Evolutionary conservation across 2,329 filamentous ascomycete species (phyloP).

Genomic region (Colletotrichum musae): DNA sequence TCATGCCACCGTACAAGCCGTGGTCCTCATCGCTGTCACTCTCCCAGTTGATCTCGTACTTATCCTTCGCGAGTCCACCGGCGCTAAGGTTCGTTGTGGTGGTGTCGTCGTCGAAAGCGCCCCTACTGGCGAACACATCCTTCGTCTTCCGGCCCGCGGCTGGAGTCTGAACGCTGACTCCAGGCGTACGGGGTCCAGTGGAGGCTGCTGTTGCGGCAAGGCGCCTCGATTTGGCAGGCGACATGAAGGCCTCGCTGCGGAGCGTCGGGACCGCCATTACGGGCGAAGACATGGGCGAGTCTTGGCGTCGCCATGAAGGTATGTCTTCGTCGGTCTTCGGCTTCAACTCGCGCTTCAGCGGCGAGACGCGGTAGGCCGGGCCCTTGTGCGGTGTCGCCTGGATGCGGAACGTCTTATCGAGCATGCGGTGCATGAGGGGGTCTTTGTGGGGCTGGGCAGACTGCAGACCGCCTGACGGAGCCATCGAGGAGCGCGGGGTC

Average conservation of each 20-base stretch:
- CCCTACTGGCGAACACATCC: slow-evolving; percentile 60
- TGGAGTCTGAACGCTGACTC: slow-evolving; percentile 89
- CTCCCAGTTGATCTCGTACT: slow-evolving; percentile 79
- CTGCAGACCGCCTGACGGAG: slow-evolving; percentile 61
- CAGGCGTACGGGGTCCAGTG: slow-evolving; percentile 77
- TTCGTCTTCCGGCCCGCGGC: slow-evolving; percentile 64
- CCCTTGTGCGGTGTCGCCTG: slow-evolving; percentile 88
- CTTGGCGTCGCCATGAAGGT: slow-evolving; percentile 61
- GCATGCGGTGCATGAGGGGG: slow-evolving; percentile 88
- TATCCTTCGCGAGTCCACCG: slow-evolving; percentile 48
- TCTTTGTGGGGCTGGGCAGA: slow-evolving; percentile 68
- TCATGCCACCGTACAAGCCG: slow-evolving; percentile 78
- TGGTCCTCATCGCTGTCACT: slow-evolving; percentile 78
- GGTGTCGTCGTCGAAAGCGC: slow-evolving; percentile 45
- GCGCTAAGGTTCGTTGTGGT: slow-evolving; percentile 39
- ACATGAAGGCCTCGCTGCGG: slow-evolving; percentile 88
- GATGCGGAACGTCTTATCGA: slow-evolving; percentile 95
- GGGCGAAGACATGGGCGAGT: slow-evolving; percentile 79
- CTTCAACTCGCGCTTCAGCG: slow-evolving; percentile 55
- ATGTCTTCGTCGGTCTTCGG: slow-evolving; percentile 48
- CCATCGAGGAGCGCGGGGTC: slow-evolving; percentile 62
- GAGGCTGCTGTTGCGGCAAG: slow-evolving; percentile 55
- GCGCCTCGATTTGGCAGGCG: slow-evolving; percentile 71
- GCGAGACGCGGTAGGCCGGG: slow-evolving; percentile 58
- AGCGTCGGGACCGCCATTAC: slow-evolving; percentile 86